Evolutionary conservation across 2,329 filamentous ascomycete species (phyloP).

Genomic region (Ceratocystis smalleyi): DNA sequence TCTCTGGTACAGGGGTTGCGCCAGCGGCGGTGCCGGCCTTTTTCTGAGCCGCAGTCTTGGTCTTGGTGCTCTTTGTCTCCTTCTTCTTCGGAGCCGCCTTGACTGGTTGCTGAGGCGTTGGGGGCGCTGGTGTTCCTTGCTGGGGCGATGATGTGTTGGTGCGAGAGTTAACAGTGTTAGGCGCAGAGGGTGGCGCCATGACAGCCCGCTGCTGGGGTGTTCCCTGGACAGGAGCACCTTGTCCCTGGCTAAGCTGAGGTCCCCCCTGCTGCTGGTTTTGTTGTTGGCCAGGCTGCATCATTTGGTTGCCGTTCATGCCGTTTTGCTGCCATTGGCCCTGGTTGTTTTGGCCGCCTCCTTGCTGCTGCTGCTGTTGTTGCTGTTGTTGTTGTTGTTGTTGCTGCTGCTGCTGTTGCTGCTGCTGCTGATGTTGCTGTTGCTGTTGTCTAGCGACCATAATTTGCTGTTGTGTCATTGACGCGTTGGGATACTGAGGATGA

Average conservation of each 20-base stretch:
- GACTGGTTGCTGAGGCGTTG: conserved; percentile 57
- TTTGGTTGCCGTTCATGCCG: conserved; percentile 28
- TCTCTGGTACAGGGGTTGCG: conserved; percentile 43
- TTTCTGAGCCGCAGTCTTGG: conserved; percentile 49
- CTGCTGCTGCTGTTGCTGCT: conserved; percentile 22
- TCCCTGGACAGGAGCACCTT: conserved; percentile 41
- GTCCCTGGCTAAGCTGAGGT: conserved; percentile 24
- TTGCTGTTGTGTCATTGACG: conserved; percentile 44
- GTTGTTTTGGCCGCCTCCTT: conserved; percentile 20
- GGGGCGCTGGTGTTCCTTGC: conserved; percentile 47
- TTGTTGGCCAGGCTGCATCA: conserved; percentile 28
- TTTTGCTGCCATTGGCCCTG: conserved; percentile 29
- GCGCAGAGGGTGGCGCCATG: conserved; percentile 53
- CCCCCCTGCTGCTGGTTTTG: conserved; percentile 17
- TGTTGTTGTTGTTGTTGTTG: conserved; percentile 18
- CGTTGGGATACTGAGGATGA: conserved; percentile 43
- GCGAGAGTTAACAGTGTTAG: conserved; percentile 38
- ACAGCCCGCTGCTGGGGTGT: conserved; percentile 53
- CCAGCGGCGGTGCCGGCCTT: conserved; percentile 39
- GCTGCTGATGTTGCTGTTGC: conserved; percentile 19
- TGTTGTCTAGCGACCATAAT: conserved; percentile 38
- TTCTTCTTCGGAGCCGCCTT: conserved; percentile 71
- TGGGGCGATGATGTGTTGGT: conserved; percentile 45
- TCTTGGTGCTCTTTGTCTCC: conserved; percentile 47
- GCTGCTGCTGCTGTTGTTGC: conserved; percentile 26